Evolutionary conservation across 129 eudicot species (phyloP), one percentile per base, ranked within the genome.

Genomic region (Artemisia tridentata): DNA sequence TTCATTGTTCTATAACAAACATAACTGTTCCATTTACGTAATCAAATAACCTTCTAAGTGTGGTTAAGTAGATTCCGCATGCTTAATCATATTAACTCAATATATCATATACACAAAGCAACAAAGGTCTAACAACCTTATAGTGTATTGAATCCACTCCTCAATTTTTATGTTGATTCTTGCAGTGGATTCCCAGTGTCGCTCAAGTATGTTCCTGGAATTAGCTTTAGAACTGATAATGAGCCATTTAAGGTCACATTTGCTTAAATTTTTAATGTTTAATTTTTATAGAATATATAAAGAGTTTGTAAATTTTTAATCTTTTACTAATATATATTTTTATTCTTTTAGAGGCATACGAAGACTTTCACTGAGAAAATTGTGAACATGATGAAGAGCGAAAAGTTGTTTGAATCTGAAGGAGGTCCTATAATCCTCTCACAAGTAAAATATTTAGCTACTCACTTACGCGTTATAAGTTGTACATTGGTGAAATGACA

Each of bases 401-500:
- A 92, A 61, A 84, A 82, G 13, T 69, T 92, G 74, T 92, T 89
- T 74, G 91, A 92, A 74, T 82, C 95, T 21, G 95, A 92, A 65
- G 98, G 98, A 68, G 98, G 98, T 3, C 98, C 98, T 31, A 92
- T 92, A 5, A 92, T 92, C 52, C 76, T 92, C 84, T 83, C 98
- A 11, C 98, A 92, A 96, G 98, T 92, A 58, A 43, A 11, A 27
- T 25, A 14, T 62, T 18, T 17, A 53, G 27, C 77, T 71, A 70
- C 77, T 78, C 54, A 29, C 72, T 52, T 78, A 66, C 52, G n/a
- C n/a, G n/a, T n/a, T n/a, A n/a, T n/a, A n/a, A n/a, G n/a, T n/a
- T n/a, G n/a, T n/a, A n/a, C n/a, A n/a, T n/a, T n/a, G n/a, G n/a
- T n/a, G n/a, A n/a, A n/a, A n/a, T n/a, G n/a, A n/a, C n/a, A n/a